Conservation (phyloP, 805 yeast genomes). For the Candida easanensis region DNA sequence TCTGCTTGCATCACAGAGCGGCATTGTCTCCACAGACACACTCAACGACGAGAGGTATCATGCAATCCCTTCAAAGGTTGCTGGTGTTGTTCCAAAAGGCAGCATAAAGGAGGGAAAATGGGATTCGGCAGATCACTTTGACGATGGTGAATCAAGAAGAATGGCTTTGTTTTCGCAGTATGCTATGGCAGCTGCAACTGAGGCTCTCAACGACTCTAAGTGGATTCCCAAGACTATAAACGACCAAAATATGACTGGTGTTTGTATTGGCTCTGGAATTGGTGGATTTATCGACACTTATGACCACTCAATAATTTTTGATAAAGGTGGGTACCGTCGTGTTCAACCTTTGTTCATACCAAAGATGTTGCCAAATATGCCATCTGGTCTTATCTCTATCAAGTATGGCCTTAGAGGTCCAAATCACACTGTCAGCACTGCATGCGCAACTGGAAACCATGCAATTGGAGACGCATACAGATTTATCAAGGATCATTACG, state of each 20-base stretch:
- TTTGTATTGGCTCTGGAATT: slow-evolving; percentile 90
- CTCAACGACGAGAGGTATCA: slow-evolving; percentile 31
- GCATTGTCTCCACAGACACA: slow-evolving; percentile 52
- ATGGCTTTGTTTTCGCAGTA: slow-evolving; percentile 74
- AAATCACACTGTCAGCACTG: slow-evolving; percentile 84
- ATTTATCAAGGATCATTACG: slow-evolving; percentile 74
- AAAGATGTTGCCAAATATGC: slow-evolving; percentile 83
- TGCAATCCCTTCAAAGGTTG: slow-evolving; percentile 65
- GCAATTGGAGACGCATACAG: slow-evolving; percentile 90
- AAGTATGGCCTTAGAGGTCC: slow-evolving; percentile 78
- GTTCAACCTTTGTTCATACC: slow-evolving; percentile 89
- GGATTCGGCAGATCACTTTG: slow-evolving; percentile 50
- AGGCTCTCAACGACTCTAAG: slow-evolving; percentile 71
- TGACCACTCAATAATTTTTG: slow-evolving; percentile 55
- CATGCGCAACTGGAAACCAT: slow-evolving; percentile 96
- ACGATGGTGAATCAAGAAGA: slow-evolving; percentile 43
- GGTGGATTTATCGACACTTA: slow-evolving; percentile 79
- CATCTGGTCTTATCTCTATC: slow-evolving; percentile 87
- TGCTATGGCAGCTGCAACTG: slow-evolving; percentile 71
- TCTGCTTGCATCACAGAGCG: slow-evolving; percentile 51
- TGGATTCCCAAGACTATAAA: slow-evolving; percentile 40
- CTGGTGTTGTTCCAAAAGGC: slow-evolving; percentile 70
- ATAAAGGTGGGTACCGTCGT: slow-evolving; percentile 54
- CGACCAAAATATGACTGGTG: slow-evolving; percentile 51
- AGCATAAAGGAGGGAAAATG: slow-evolving; percentile 42